These are phyloP conservation scores for Nitzschia sp. DNA, from an alignment of 108 stramenopile genomes.

Conservation along the genomic window DNA sequence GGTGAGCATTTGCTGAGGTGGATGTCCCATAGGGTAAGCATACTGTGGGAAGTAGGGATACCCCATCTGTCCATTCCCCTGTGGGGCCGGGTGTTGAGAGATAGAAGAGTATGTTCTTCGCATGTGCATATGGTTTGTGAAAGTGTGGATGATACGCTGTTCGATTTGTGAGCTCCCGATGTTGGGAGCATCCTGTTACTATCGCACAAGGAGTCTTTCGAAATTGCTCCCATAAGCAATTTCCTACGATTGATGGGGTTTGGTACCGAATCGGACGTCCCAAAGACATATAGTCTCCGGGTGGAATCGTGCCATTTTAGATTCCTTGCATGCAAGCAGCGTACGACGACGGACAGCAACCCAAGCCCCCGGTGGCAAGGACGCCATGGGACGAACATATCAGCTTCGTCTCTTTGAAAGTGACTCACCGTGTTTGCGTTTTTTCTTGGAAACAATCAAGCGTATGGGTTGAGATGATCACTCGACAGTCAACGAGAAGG, in stretches of 20 bases:
- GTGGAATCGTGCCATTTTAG: no score
- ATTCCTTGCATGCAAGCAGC: no score
- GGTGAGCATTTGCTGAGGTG: slow-evolving; percentile 14
- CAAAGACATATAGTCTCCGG: no score
- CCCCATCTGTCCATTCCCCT: background rate
- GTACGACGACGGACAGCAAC: no score
- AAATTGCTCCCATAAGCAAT: slow-evolving; percentile 10
- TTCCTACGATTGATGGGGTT: slow-evolving; percentile 7
- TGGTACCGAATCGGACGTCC: no score
- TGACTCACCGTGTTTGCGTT: no score
- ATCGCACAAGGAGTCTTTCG: background rate
- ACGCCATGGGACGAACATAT: no score
- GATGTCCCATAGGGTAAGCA: background rate
- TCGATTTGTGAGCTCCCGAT: background rate
- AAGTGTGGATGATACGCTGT: background rate
- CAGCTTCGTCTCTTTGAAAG: no score
- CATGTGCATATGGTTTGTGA: slow-evolving; percentile 4
- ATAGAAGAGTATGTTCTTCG: slow-evolving; percentile 22
- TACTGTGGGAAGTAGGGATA: slow-evolving; percentile 4
- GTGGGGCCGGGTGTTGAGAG: slow-evolving; percentile 1
- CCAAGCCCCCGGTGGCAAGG: no score
- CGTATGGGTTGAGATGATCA: no score
- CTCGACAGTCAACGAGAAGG: no score
- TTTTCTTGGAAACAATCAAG: no score
- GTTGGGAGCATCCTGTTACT: background rate